phyloP scores from a whole-genome alignment of 2,329 filamentous ascomycete genomes.

The Botrytis deweyae region DNA sequence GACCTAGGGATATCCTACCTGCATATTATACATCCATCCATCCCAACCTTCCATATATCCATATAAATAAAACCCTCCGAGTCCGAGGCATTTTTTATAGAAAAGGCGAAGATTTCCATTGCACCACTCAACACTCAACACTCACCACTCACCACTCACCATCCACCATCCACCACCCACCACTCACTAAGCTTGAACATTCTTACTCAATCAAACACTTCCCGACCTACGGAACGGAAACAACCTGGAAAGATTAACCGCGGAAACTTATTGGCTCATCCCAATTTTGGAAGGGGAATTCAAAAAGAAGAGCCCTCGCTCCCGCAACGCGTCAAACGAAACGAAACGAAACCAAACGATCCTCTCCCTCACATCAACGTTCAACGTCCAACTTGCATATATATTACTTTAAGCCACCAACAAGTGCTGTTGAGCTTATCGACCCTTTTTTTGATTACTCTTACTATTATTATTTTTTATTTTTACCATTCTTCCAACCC shows the following conservation, averaged over 20 bases:
- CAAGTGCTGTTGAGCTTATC: conserved; percentile 23
- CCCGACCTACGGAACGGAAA: neutral
- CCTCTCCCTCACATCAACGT: neutral
- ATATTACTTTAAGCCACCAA: conserved; percentile 16
- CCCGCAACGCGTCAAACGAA: conserved; percentile 15
- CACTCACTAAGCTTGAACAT: neutral
- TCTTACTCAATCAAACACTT: neutral
- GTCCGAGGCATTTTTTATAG: neutral
- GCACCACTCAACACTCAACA: neutral
- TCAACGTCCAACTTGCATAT: conserved; percentile 18
- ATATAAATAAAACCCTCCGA: neutral
- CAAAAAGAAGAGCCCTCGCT: neutral
- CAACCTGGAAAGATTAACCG: neutral
- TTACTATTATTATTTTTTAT: neutral
- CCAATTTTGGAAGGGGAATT: neutral
- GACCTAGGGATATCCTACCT: neutral
- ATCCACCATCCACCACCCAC: neutral
- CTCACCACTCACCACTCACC: neutral
- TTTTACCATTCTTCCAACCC: neutral
- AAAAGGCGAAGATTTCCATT: neutral
- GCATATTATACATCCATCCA: neutral
- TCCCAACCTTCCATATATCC: conserved; percentile 1
- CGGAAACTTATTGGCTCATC: neutral
- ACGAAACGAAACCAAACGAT: neutral
- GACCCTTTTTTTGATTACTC: neutral